These are phyloP conservation scores for Kodamaea laetipori DNA, from an alignment of 805 yeast species.

Conservation along the genomic window DNA sequence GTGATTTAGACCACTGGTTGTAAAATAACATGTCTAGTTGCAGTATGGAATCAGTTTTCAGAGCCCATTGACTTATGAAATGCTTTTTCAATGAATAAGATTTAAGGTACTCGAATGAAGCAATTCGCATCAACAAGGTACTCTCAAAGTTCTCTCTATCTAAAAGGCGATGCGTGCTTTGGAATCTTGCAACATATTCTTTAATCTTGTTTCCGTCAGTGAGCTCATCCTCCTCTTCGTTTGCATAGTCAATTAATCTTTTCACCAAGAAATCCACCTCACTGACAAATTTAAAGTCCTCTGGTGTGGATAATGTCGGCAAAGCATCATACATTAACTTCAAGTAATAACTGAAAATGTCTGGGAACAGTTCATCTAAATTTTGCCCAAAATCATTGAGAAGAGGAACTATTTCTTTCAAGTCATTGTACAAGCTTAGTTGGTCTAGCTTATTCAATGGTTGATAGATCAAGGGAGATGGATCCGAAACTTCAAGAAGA, in stretches of 20 bases:
- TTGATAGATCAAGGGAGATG: slow-evolving; percentile 6
- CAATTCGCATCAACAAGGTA: slow-evolving; percentile 35
- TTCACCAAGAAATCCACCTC: slow-evolving; percentile 22
- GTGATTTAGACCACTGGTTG: slow-evolving; percentile 1
- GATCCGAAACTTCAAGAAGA: background rate
- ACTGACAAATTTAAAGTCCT: slow-evolving; percentile 28
- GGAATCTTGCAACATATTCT: slow-evolving; percentile 25
- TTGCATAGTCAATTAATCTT: slow-evolving; percentile 32
- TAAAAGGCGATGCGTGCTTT: slow-evolving; percentile 26
- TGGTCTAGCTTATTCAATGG: slow-evolving; percentile 21
- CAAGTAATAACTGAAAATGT: slow-evolving; percentile 26
- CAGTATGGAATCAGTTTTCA: background rate
- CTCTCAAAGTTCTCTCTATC: slow-evolving; percentile 11
- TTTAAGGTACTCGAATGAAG: slow-evolving; percentile 21
- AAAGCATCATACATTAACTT: slow-evolving; percentile 21
- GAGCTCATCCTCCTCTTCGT: slow-evolving; percentile 23
- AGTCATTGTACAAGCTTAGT: slow-evolving; percentile 16
- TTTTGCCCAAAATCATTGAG: slow-evolving; percentile 29
- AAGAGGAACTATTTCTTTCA: slow-evolving; percentile 26
- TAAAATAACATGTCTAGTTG: background rate
- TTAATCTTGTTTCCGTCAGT: slow-evolving; percentile 18
- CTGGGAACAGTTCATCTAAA: slow-evolving; percentile 27
- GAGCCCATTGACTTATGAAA: background rate
- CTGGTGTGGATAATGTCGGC: slow-evolving; percentile 19
- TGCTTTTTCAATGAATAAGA: background rate